Base-by-base conservation (phyloP, 768 basidiomycete species). In the Tricholoma bakamatsutake region DNA sequence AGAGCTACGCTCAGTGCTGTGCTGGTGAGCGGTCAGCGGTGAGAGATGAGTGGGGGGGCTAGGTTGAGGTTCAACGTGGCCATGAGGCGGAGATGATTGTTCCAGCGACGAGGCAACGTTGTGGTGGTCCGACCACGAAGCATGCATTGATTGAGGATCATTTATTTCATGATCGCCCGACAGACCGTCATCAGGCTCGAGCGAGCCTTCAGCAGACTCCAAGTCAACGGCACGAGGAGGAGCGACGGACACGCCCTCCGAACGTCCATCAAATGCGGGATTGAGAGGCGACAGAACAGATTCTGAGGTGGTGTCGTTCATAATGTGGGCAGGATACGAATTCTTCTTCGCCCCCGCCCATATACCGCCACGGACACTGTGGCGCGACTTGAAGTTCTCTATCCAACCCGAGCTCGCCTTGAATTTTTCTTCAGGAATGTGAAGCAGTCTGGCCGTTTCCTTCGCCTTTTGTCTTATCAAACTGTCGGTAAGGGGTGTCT, bases 371-470 rank as follows among this genome's bases (percentile, higher is more conserved):
- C 82, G 79, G 58, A 95, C 89, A 56, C 83, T 83, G 59, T 88
- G 81, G 33, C 93, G 84, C 62, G 82, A 80, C 73, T 93, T 94
- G 76, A 93, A 95, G 67, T 91, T 91, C 67, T 94, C 91, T 53
- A 95, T 79, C 93, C 93, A 95, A 4, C 91, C 90, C 9, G 87
- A 84, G 65, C 87, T 90, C n/a, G 89, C 92, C 71, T 93, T 94
- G 80, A 95, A 95, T 67, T 81, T 80, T 55, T 88, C 86, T 56
- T 84, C 80, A 47, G 77, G 66, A 57, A 87, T 82, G 51, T 78
- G 73, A 50, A 84, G 76, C 6, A 60, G 65, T 42, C 75, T 70
- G 1, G 86, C 89, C 58, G 88, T 77, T 59, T 83, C 80, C 59
- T 83, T 82, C 18, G 91, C 91, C 63, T 85, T 83, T 30, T 73